A percentile compares a stretch with the other conserved stretches of the same genome.
These are phyloP conservation scores for Diversispora epigaea DNA, from an alignment of 192 early-diverging fungal species.

Conservation along the genomic window DNA sequence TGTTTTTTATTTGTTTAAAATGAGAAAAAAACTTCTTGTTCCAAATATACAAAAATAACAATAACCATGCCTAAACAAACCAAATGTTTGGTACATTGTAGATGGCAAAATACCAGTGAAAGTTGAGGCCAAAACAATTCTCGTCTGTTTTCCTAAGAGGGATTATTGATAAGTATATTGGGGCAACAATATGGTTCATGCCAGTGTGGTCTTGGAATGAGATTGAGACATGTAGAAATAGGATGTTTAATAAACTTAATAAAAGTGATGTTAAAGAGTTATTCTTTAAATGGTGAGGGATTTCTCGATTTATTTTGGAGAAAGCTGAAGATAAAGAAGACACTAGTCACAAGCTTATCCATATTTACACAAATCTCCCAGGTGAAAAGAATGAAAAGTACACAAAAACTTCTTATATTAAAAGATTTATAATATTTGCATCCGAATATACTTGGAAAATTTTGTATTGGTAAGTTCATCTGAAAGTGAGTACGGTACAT, in stretches of 20 bases:
- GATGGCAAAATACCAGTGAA: not conserved
- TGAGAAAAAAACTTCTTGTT: too few species aligned
- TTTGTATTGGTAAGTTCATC: not conserved
- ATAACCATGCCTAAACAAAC: too few species aligned
- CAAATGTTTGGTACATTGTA: constrained; percentile 16
- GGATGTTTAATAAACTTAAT: not conserved
- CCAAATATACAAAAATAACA: too few species aligned
- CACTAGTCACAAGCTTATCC: constrained; percentile 21
- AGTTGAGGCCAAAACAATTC: constrained; percentile 5
- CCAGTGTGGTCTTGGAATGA: constrained; percentile 18
- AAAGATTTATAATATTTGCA: constrained; percentile 17
- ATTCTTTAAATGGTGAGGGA: not conserved
- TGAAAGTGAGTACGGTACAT: not conserved
- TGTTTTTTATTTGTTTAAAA: too few species aligned
- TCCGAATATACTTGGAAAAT: constrained; percentile 6
- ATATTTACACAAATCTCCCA: constrained; percentile 23
- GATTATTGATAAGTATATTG: not conserved
- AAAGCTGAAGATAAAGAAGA: not conserved
- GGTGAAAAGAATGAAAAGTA: not conserved
- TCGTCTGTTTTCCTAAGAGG: not conserved
- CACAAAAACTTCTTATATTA: not conserved
- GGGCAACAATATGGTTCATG: constrained; percentile 16
- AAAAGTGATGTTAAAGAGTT: not conserved
- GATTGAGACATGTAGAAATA: constrained; percentile 7
- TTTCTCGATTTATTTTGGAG: not conserved